A percentile compares a stretch with the other conserved stretches of the same genome.
phyloP scores from a whole-genome alignment of 345 rosid species.

The Gossypium turneri region DNA sequence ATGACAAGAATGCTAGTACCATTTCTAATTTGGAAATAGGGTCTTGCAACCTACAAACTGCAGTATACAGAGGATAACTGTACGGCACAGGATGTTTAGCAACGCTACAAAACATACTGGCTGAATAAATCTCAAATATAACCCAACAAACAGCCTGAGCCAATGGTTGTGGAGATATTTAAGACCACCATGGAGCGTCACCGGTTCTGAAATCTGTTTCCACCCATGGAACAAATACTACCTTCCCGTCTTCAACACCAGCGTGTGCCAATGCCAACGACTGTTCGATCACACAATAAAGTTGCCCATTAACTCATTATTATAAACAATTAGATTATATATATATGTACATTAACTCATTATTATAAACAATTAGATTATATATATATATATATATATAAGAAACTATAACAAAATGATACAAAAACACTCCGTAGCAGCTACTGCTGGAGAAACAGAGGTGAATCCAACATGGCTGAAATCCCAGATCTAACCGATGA shows the following conservation, averaged over 20 bases:
- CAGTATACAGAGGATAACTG: too few relatives aligned
- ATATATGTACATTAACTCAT: too few relatives aligned
- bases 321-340: not conserved
- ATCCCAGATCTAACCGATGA: too few relatives aligned
- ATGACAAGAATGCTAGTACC: too few relatives aligned
- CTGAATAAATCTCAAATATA: not conserved
- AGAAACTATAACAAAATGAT: too few relatives aligned
- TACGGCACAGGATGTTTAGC: constrained; percentile 2
- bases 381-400: too few relatives aligned
- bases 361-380: too few relatives aligned
- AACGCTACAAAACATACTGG: constrained; percentile 12
- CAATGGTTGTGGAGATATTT: not conserved
- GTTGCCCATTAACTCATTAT: not conserved
- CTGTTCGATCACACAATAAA: constrained; percentile 29
- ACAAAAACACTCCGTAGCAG: constrained; percentile 88
- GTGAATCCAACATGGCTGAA: too few relatives aligned
- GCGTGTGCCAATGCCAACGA: constrained; percentile 82
- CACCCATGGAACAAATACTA: constrained; percentile 79
- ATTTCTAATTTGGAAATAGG: too few relatives aligned
- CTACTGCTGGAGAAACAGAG: constrained; percentile 76
- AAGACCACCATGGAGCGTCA: constrained; percentile 91
- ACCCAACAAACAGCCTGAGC: not conserved
- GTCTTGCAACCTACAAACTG: too few relatives aligned
- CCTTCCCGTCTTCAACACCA: constrained; percentile 78
- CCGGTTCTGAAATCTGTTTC: constrained; percentile 98